Evolutionary conservation across 2,329 filamentous ascomycete genomes (phyloP), one percentile per base, ranked within the genome.

Genomic region (Saccharata proteae): DNA sequence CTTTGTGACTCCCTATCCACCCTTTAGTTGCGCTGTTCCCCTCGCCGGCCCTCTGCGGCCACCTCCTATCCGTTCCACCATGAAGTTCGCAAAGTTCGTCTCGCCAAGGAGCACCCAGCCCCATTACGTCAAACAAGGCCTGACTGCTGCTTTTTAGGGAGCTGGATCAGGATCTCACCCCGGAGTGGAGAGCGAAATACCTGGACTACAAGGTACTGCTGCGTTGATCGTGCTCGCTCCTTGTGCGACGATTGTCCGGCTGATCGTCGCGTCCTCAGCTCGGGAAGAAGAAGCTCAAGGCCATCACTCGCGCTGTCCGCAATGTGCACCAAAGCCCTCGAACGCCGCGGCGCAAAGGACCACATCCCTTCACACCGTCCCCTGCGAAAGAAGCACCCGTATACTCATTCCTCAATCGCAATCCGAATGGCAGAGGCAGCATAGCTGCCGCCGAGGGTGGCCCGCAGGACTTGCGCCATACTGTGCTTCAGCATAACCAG

Each of bases 141-240:
- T n/a, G n/a, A n/a, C n/a, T 24, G 16, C 33, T 18, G 17, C 25
- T 34, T 30, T 32, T 30, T 35, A 74, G 70, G 51, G 83, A 93
- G 61, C 69, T 93, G 40, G 83, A 93, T 51, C 73, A 80, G 49
- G 81, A 92, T 47, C 71, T 85, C 32, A 84, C 94, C 41, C 86
- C 86, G 51, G 86, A 96, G 71, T 96, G 88, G 88, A 75, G 81
- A 48, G 71, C 77, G 54, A 93, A 93, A 57, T 96, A 94, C 56
- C 70, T 96, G 45, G 75, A 94, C 58, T 96, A 96, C 67, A 93
- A 93, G 68, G 76, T 76, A 35, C 33, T n/a, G 55, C 43, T 36
- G 45, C 16, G 26, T 20, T n/a, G 16, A 13, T 22, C 17, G 12
- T 17, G 14, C 19, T 25, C 30, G 30, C 7, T 16, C 20, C 16